A percentile compares a stretch with the other conserved stretches of the same genome.
phyloP scores from a whole-genome alignment of 495 filamentous ascomycete species.

The Trichoderma virens region DNA sequence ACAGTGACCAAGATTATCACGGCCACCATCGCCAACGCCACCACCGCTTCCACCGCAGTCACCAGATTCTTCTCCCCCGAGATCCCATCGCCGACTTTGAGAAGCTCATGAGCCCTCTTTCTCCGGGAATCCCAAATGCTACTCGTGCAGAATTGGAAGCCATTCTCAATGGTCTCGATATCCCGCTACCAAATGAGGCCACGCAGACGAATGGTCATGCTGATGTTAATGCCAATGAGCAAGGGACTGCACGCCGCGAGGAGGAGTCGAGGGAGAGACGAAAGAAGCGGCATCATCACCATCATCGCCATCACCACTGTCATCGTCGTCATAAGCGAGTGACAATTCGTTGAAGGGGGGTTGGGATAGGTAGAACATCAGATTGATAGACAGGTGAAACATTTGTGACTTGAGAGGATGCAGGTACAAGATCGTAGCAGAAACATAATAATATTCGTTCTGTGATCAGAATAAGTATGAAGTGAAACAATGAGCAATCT shows the following conservation, averaged over 20 bases:
- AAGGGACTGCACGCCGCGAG: background rate
- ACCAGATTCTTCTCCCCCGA: background rate
- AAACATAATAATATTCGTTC: background rate
- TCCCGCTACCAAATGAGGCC: background rate
- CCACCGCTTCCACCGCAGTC: background rate
- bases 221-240: background rate
- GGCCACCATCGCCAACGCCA: background rate
- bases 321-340: constrained; percentile 1
- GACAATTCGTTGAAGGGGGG: background rate
- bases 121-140: background rate
- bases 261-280: background rate
- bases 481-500: background rate
- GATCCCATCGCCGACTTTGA: background rate
- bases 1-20: background rate
- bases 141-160: background rate
- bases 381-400: background rate
- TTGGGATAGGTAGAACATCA: background rate
- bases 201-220: background rate
- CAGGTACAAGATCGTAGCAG: background rate
- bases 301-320: background rate
- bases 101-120: background rate
- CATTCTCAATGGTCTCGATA: background rate
- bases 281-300: background rate
- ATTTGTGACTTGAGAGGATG: background rate
- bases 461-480: background rate